phyloP scores from a whole-genome alignment of 371 early-diverging fungal species.

The Umbelopsis sp. region DNA sequence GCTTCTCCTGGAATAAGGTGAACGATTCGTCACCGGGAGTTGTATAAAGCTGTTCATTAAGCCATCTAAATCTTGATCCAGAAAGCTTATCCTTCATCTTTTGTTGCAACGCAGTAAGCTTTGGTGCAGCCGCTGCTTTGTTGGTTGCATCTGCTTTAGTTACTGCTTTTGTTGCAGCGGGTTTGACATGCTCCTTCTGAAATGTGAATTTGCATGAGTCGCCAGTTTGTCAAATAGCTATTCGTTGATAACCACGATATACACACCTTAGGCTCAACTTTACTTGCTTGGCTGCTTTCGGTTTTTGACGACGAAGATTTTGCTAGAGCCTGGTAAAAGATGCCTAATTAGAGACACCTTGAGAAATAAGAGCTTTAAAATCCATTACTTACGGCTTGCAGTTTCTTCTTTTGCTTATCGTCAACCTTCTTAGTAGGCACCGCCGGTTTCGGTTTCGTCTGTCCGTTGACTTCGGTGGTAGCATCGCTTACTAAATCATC shows the following conservation, averaged over 20 bases:
- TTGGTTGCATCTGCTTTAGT: background rate
- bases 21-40: constrained; percentile 77
- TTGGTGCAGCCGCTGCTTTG: constrained; percentile 33
- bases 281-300: constrained; percentile 3
- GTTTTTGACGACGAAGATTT: constrained; percentile 26
- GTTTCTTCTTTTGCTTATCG: constrained; percentile 27
- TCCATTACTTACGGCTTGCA: constrained; percentile 32
- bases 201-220: background rate
- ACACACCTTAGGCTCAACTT: background rate
- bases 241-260: background rate
- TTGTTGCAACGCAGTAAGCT: constrained; percentile 72
- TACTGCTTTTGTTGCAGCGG: constrained; percentile 1
- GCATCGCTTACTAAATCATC: background rate
- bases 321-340: background rate
- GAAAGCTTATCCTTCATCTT: constrained; percentile 86
- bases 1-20: constrained; percentile 79
- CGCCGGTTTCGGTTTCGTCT: background rate
- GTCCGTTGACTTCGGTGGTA: background rate
- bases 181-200: background rate
- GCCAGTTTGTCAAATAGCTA: no score
- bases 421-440: constrained; percentile 13
- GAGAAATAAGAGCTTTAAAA: background rate
- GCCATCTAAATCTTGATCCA: constrained; percentile 91
- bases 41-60: constrained; percentile 96
- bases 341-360: background rate